Evolutionary conservation across 2,329 filamentous ascomycete species (phyloP).

Genomic region (Trichoderma sp.): DNA sequence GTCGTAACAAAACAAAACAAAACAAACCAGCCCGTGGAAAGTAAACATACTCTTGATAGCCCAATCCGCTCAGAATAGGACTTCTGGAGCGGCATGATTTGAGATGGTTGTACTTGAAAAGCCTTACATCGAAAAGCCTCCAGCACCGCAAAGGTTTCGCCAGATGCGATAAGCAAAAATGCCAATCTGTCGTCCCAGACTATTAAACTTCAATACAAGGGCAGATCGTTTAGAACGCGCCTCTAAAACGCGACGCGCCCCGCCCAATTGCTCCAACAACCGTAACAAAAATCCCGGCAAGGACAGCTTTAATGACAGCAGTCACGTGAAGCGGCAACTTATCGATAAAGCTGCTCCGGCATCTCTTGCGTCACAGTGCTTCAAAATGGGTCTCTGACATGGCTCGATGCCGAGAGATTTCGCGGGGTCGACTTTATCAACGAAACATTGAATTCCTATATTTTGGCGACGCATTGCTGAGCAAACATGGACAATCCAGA

Average conservation of each 20-base stretch:
- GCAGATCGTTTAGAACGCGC: constrained; percentile 10
- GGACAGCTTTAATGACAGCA: neutral
- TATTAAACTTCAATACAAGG: constrained; percentile 7
- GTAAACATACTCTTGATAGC: constrained; percentile 37
- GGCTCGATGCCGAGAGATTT: neutral
- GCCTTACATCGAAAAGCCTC: constrained; percentile 28
- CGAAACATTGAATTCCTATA: neutral
- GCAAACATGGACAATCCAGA: constrained; percentile 27
- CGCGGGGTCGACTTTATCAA: neutral
- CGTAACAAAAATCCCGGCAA: neutral
- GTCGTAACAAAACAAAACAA: constrained; percentile 20
- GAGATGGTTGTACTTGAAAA: constrained; percentile 25
- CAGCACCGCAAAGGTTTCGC: neutral
- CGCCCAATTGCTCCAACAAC: constrained; percentile 15
- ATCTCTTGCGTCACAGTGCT: constrained; percentile 25
- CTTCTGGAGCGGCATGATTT: constrained; percentile 44
- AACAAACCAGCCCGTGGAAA: neutral
- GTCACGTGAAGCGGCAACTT: constrained; percentile 32
- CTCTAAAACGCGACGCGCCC: constrained; percentile 25
- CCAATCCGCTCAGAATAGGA: constrained; percentile 44
- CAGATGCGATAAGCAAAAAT: neutral
- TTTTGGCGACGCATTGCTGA: neutral
- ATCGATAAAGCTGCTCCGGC: constrained; percentile 35
- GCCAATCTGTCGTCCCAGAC: neutral
- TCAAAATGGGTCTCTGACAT: neutral